Evolutionary conservation across 225 moss, liverwort and hornwort genomes (phyloP).

Genomic region (Physcomitrellopsis africana): DNA sequence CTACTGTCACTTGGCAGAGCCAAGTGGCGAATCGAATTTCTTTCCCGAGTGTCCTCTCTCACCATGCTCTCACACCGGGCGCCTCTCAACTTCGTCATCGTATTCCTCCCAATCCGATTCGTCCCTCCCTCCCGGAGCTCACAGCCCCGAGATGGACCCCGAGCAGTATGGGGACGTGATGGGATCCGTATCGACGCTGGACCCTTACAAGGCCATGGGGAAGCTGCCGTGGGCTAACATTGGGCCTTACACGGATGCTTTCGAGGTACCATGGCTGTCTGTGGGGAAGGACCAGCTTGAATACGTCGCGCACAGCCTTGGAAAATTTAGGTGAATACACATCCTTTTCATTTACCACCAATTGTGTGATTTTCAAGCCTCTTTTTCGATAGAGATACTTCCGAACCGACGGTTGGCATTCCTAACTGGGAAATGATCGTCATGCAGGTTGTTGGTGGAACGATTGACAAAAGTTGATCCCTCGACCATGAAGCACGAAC

Average conservation of each 20-base stretch:
- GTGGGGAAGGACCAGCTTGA: conserved; percentile 78
- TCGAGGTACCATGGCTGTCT: conserved; percentile 79
- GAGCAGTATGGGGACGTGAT: conserved; percentile 52
- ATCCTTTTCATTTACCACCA: not conserved
- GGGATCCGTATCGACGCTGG: conserved; percentile 53
- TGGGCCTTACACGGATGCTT: conserved; percentile 56
- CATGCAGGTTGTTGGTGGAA: conserved; percentile 72
- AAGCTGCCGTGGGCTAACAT: conserved; percentile 73
- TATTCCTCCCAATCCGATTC: conserved; percentile 32
- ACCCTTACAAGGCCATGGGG: conserved; percentile 65
- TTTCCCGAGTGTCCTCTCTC: conserved; percentile 46
- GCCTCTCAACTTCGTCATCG: conserved; percentile 43
- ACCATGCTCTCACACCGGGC: conserved; percentile 47
- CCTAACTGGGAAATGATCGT: not conserved
- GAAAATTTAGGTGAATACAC: conserved; percentile 56
- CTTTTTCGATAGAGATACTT: too few relatives aligned
- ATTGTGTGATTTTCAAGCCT: too few relatives aligned
- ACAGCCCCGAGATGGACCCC: conserved; percentile 45
- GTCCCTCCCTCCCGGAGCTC: conserved; percentile 16
- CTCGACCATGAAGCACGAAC: conserved; percentile 67
- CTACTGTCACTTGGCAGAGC: conserved; percentile 77
- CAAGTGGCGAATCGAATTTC: conserved; percentile 33
- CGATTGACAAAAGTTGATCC: conserved; percentile 71
- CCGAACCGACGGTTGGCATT: too few relatives aligned
- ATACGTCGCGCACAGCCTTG: conserved; percentile 68